Conservation (phyloP, 2,329 filamentous ascomycete species). For the Trichophyton rubrum region DNA sequence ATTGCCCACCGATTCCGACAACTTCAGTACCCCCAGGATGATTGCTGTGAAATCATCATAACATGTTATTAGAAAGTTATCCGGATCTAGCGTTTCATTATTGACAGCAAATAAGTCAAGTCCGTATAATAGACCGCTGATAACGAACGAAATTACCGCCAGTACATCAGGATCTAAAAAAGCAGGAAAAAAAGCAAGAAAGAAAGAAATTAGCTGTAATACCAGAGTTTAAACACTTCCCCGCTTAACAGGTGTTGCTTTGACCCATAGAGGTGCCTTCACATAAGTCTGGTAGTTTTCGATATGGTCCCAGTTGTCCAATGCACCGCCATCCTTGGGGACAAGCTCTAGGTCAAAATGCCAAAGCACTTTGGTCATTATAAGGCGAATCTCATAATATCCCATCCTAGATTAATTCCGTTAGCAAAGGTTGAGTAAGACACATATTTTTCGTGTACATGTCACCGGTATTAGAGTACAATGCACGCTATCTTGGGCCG, state of each 20-base stretch:
- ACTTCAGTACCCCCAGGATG: too few species aligned
- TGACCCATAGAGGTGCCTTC: constrained; percentile 5
- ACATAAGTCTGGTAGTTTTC: constrained; percentile 9
- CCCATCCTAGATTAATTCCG: constrained; percentile 7
- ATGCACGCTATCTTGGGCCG: too few species aligned
- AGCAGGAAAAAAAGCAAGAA: too few species aligned
- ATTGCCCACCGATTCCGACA: too few species aligned
- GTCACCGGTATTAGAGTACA: not conserved
- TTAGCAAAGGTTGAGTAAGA: not conserved
- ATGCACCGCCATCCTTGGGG: constrained; percentile 1
- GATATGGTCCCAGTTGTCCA: constrained; percentile 8
- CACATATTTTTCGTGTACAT: not conserved
- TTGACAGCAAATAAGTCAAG: too few species aligned
- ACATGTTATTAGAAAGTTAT: too few species aligned
- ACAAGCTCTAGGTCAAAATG: constrained; percentile 10
- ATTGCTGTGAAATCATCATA: too few species aligned
- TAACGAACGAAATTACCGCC: too few species aligned
- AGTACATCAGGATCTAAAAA: too few species aligned
- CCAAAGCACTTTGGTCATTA: constrained; percentile 9
- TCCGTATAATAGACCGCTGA: too few species aligned
- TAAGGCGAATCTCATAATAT: constrained; percentile 9
- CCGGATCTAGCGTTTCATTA: too few species aligned
- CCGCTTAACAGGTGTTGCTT: constrained; percentile 3
- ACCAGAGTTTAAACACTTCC: not conserved
- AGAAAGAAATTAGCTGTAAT: too few species aligned